A percentile compares a stretch with the other conserved stretches of the same genome.
These are phyloP conservation scores for Ramularia endophylla DNA, from an alignment of 2,329 filamentous ascomycete species.

Conservation along the genomic window DNA sequence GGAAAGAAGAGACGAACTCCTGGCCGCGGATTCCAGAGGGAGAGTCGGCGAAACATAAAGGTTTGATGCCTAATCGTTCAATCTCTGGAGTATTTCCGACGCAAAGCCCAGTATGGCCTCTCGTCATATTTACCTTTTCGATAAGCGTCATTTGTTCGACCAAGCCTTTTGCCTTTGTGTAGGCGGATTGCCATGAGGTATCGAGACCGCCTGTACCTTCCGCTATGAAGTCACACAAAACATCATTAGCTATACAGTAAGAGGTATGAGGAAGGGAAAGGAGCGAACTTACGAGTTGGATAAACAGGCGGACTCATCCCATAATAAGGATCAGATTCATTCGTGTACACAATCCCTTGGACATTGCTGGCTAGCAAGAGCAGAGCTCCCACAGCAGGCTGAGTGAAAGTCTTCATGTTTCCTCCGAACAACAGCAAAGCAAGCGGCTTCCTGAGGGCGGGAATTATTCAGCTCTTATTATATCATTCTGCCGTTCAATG, in stretches of 20 bases:
- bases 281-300: conserved; percentile 27
- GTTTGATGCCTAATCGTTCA: conserved; percentile 62
- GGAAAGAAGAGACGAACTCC: conserved; percentile 71
- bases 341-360: conserved; percentile 11
- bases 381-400: conserved; percentile 12
- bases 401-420: conserved; percentile 11
- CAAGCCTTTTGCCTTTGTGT: conserved; percentile 26
- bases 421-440: too few species aligned
- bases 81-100: conserved; percentile 73
- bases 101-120: conserved; percentile 42
- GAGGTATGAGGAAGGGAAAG: background rate
- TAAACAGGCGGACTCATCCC: conserved; percentile 24
- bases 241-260: conserved; percentile 1
- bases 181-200: conserved; percentile 26
- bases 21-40: conserved; percentile 60
- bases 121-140: conserved; percentile 32
- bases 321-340: conserved; percentile 17
- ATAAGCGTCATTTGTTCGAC: conserved; percentile 31
- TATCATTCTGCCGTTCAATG: too few species aligned
- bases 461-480: too few species aligned
- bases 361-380: conserved; percentile 10
- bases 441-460: too few species aligned
- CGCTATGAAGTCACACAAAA: conserved; percentile 11
- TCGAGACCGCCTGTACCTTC: conserved; percentile 19
- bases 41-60: conserved; percentile 31